Evolutionary conservation across 176 grass and related monocot species (phyloP), one percentile per base, ranked within the genome.

Genomic region (Musa acuminata): DNA sequence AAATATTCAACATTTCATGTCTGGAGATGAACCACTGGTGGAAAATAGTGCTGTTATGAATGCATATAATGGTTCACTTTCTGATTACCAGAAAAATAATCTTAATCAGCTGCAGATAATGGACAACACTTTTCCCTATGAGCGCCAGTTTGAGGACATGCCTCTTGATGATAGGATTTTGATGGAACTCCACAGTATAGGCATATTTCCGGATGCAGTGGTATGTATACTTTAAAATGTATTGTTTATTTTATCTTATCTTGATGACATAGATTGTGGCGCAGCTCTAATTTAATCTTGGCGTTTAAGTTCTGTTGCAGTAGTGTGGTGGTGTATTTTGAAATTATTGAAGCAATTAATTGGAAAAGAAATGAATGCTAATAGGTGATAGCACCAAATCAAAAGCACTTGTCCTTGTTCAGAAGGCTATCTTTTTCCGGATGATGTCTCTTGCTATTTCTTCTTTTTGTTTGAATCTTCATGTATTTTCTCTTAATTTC

Each of bases 161-260:
- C 85, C 92, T 60, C 23, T 92, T 73, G 77, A 87, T 80, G 80
- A 92, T 70, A 89, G 87, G 72, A 84, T 96, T 74, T 89, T 92
- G 78, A 77, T 96, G 72, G 92, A 96, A 71, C 80, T 92, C 49
- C 84, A 89, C 70, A 92, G 89, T 83, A 87, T 96, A 70, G 92
- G 87, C 64, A 82, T 96, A 78, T 87, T 60, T 77, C 83, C 75
- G 8, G 92, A 96, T 74, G 62, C 53, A 67, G 72, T 80, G 92
- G 92, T 96, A 92, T 77, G 82, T n/a, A 77, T 21, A 19, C 26
- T 52, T 66, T 20, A 70, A 51, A 21, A 12, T 70, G 43, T 51
- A 16, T 53, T 13, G 50, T 23, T 51, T 78, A n/a, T 59, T 75
- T 53, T 27, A 54, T 59, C 76, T 12, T 51, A 13, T 20, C 35